Base-by-base conservation (phyloP, 1,284 basidiomycete genomes). In the Melampsora larici-populina region DNA sequence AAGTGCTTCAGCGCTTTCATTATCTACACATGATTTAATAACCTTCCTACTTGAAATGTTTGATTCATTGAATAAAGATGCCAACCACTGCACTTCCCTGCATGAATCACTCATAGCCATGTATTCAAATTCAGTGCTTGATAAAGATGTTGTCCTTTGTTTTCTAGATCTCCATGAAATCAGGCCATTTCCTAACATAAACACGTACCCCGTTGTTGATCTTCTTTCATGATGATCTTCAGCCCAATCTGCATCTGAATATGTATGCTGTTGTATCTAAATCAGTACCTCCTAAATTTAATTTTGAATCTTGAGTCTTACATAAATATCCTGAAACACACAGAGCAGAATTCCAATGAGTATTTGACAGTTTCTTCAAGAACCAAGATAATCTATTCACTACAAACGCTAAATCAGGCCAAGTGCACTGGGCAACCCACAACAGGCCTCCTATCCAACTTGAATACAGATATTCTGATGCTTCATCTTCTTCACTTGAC, bases 201-300 rank as follows among this genome's bases (percentile, higher is more conserved):
- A 49, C 4, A 40, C 36, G 49, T 68, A 68, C 0, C 36, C 36
- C 8, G 33, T 24, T 15, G 49, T 58, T 31, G 49, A 40, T 24
- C 8, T 31, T 31, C 26, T 26, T 8, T 26, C 31, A 24, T 60
- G 31, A 5, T 24, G 0, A 58, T 62, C 29, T 43, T 62, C 70
- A 36, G 70, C 70, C 55, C 70, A 71, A 43, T 71, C 70, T 6
- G 70, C 13, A n/a, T 71, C 70, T 24, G 26, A n/a, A n/a, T n/a
- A n/a, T 36, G 24, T 33, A 60, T 3, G 46, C 70, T 0, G 9
- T 26, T 9, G 11, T 2, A 1, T 17, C 40, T 7, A 43, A n/a
- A 1, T 31, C 9, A 8, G 11, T 17, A 17, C 70, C 70, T 33
- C 55, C 55, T 21, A 62, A 29, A 17, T 36, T 24, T 21, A 60